These are phyloP conservation scores for Pulicaria dysenterica DNA, from an alignment of 129 eudicot species.

Conservation along the genomic window DNA sequence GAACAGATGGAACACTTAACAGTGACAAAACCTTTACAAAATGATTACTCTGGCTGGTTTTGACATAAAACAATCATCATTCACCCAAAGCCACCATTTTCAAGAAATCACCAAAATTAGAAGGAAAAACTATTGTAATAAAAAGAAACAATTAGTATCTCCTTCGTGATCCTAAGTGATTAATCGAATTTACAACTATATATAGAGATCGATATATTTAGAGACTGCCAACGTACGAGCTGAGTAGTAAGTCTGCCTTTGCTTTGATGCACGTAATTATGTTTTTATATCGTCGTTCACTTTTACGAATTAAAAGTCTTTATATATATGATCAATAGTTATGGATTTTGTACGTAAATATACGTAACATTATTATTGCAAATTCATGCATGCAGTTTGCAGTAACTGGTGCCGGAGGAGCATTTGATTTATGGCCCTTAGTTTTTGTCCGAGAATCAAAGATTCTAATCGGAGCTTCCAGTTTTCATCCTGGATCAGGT, in stretches of 20 bases:
- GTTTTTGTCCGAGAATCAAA: slow-evolving; percentile 49
- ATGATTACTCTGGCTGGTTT: slow-evolving; percentile 39
- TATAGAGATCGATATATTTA: background rate
- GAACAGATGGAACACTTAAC: slow-evolving; percentile 34
- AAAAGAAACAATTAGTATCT: slow-evolving; percentile 7
- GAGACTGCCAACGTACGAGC: slow-evolving; percentile 7
- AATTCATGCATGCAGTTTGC: slow-evolving; percentile 49
- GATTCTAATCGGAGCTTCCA: slow-evolving; percentile 57
- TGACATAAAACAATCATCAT: slow-evolving; percentile 20
- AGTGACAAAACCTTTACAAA: slow-evolving; percentile 35
- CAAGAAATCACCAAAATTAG: slow-evolving; percentile 25
- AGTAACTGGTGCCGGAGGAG: slow-evolving; percentile 48
- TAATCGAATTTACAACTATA: slow-evolving; percentile 36
- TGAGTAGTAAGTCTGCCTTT: background rate
- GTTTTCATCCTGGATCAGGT: slow-evolving; percentile 51
- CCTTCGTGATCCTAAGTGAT: slow-evolving; percentile 33
- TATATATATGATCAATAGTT: slow-evolving; percentile 50
- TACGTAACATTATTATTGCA: slow-evolving; percentile 54
- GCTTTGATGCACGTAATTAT: slow-evolving; percentile 28
- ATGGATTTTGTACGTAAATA: slow-evolving; percentile 44
- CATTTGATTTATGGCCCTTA: slow-evolving; percentile 57
- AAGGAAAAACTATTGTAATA: background rate
- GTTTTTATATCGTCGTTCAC: background rate
- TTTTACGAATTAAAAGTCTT: background rate
- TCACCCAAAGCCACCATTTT: slow-evolving; percentile 32